Conservation (phyloP, 208 protist species). For the Acanthamoeba triangularis region DNA sequence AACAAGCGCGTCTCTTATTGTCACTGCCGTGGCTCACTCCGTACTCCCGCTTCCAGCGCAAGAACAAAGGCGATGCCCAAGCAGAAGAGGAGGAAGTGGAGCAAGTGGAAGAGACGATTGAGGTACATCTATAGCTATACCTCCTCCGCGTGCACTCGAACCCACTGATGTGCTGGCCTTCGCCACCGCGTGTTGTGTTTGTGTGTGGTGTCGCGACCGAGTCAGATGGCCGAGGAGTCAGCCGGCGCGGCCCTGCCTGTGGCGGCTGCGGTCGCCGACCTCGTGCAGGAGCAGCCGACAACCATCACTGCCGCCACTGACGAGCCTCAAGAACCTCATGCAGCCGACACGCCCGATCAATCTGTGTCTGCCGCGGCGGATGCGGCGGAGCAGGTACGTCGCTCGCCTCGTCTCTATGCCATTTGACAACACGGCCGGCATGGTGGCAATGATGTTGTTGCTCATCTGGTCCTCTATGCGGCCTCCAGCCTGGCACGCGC, state of each 20-base stretch:
- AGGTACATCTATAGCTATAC: neutral
- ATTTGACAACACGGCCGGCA: too few species aligned
- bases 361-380: neutral
- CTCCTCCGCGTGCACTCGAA: neutral
- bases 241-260: neutral
- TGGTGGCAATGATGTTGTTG: neutral
- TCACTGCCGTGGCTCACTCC: neutral
- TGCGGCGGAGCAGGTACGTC: neutral
- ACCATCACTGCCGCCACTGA: neutral
- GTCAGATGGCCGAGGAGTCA: neutral
- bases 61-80: neutral
- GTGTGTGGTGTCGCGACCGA: neutral
- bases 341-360: neutral
- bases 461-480: neutral
- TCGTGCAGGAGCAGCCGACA: neutral
- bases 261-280: neutral
- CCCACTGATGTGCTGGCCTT: too few species aligned
- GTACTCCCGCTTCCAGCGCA: neutral
- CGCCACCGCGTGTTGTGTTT: neutral
- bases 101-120: neutral
- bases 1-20: neutral
- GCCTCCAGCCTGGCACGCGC: neutral
- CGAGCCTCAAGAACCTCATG: neutral
- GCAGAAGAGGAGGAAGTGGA: neutral
- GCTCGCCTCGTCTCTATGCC: neutral